phyloP scores from a whole-genome alignment of 495 filamentous ascomycete species.

The Polyplosphaeria fusca region DNA sequence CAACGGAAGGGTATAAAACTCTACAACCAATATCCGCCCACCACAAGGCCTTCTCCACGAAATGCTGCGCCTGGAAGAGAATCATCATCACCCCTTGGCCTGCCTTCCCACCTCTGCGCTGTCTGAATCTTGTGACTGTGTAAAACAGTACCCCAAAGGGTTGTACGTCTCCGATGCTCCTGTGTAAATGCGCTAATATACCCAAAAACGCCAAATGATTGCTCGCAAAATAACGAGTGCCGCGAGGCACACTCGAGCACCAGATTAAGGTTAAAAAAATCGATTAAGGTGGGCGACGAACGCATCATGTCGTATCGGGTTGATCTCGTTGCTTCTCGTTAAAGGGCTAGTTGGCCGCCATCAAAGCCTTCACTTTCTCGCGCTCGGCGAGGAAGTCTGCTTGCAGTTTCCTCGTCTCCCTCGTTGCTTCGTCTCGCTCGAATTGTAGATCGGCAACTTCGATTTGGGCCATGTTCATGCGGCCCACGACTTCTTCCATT shows the following conservation, averaged over 20 bases:
- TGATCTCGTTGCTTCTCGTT: background rate
- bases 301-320: background rate
- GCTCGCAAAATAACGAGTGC: background rate
- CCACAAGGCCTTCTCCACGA: no score
- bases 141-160: no score
- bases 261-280: background rate
- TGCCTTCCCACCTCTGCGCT: no score
- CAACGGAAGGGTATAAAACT: no score
- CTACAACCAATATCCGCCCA: no score
- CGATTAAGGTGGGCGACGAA: background rate
- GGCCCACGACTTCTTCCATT: constrained; percentile 87
- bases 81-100: no score
- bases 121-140: no score
- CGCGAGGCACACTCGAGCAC: no score
- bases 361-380: constrained; percentile 49
- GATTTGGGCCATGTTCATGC: constrained; percentile 92
- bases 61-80: no score
- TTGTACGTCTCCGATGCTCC: no score
- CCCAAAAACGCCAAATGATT: constrained; percentile 7
- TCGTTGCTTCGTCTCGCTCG: constrained; percentile 83
- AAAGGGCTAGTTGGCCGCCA: constrained; percentile 26
- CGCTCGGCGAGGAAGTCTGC: constrained; percentile 58
- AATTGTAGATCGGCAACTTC: constrained; percentile 89
- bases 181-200: constrained; percentile 22
- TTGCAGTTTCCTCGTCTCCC: constrained; percentile 75